Percentiles rank a stretch among this genome's conserved stretches.
Evolutionary conservation across 2,329 filamentous ascomycete species (phyloP).

Genomic region (Xylariaceae sp.): DNA sequence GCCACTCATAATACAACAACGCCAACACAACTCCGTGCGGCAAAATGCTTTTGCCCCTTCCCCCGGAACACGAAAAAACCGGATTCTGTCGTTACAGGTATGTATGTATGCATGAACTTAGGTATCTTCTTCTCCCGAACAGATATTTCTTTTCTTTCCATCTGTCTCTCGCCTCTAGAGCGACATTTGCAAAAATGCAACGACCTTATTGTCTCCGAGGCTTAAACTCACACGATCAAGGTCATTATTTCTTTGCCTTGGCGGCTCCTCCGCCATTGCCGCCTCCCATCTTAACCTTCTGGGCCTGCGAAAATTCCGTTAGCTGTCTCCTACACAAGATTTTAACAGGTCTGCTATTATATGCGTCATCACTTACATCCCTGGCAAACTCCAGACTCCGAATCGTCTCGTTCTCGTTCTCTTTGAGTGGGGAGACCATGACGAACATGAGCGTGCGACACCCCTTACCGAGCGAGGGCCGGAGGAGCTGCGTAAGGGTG

Average conservation of each 20-base stretch:
- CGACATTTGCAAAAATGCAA: neutral
- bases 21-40: no score
- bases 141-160: neutral
- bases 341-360: neutral
- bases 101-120: neutral
- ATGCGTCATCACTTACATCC: conserved; percentile 62
- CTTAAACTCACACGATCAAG: neutral
- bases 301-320: conserved; percentile 25
- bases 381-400: conserved; percentile 95
- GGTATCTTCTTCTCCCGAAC: neutral
- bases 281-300: conserved; percentile 38
- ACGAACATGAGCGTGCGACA: conserved; percentile 99
- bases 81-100: neutral
- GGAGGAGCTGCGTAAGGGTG: conserved; percentile 92
- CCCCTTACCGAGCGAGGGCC: conserved; percentile 93
- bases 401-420: conserved; percentile 87
- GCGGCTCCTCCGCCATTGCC: conserved; percentile 18
- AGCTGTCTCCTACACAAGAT: neutral
- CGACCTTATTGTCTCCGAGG: neutral
- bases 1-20: no score
- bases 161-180: no score
- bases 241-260: conserved; percentile 25
- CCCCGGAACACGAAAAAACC: neutral
- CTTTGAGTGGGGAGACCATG: conserved; percentile 92
- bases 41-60: no score